Percentiles rank a stretch among this genome's conserved stretches.
These are phyloP conservation scores for Trichosporon sp. DNA, from an alignment of 1,284 basidiomycete genomes.

Conservation along the genomic window DNA sequence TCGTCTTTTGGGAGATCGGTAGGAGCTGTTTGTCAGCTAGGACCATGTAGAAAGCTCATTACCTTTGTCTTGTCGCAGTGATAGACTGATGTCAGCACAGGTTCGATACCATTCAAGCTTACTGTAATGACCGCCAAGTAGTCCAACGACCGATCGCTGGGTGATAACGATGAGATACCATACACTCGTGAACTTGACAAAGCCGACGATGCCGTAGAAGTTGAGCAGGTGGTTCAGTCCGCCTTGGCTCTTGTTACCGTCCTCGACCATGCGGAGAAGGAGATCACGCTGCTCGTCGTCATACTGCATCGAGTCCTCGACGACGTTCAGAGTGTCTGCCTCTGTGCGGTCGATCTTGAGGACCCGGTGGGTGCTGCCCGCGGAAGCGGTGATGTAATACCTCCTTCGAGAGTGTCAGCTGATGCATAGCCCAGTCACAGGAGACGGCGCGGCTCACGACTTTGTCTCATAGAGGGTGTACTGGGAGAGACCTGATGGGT, in stretches of 20 bases:
- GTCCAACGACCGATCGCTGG: constrained; percentile 85
- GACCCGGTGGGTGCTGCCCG: constrained; percentile 69
- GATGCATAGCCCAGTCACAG: background rate
- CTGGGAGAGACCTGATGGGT: constrained; percentile 64
- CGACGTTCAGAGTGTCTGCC: constrained; percentile 70
- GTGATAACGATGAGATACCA: constrained; percentile 91
- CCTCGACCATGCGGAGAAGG: constrained; percentile 90
- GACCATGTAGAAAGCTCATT: background rate
- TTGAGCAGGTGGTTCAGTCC: constrained; percentile 79
- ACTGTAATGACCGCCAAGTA: constrained; percentile 90
- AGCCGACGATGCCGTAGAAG: constrained; percentile 71
- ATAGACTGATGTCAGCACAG: constrained; percentile 63
- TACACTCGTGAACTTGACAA: constrained; percentile 83
- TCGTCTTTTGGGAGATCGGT: constrained; percentile 56
- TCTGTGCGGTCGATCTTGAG: constrained; percentile 87
- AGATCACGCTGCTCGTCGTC: constrained; percentile 83
- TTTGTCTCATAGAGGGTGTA: constrained; percentile 90
- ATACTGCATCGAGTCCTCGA: constrained; percentile 86
- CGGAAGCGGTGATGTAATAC: constrained; percentile 82
- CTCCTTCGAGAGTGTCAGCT: constrained; percentile 56
- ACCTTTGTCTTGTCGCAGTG: constrained; percentile 94
- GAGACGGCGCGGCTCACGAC: constrained; percentile 51
- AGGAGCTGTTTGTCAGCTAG: constrained; percentile 41
- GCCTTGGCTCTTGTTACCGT: constrained; percentile 85
- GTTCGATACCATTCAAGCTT: constrained; percentile 21